Evolutionary conservation across 169 alveolate species (phyloP).

Genomic region (Eimeria maxima): DNA sequence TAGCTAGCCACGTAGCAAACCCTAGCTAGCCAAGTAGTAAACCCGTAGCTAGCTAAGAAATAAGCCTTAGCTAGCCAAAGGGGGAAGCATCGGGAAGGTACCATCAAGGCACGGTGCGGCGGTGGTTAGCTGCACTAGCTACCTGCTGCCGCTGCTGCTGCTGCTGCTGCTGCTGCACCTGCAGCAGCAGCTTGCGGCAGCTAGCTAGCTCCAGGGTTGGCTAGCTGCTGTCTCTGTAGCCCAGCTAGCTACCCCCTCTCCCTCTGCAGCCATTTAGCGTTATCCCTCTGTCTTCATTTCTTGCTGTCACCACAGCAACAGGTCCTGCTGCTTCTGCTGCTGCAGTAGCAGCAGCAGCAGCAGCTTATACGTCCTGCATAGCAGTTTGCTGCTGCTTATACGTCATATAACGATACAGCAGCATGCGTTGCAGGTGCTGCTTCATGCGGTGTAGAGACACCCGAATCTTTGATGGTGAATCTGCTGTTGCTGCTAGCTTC

Average conservation of each 20-base stretch:
- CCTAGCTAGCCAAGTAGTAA: no score
- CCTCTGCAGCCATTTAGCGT: not conserved
- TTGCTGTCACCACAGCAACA: not conserved
- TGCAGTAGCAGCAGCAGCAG: no score
- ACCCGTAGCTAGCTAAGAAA: no score
- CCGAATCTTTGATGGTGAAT: conserved; percentile 24
- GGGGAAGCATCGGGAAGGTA: not conserved
- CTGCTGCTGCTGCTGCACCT: no score
- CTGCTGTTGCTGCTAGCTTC: not conserved
- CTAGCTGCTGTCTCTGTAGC: not conserved
- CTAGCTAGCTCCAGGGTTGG: not conserved
- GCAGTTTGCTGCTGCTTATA: conserved; percentile 34
- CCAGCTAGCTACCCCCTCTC: not conserved
- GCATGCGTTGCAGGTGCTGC: conserved; percentile 43
- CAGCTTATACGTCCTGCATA: not conserved
- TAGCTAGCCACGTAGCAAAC: no score
- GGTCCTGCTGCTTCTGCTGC: no score
- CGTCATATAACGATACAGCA: conserved; percentile 39
- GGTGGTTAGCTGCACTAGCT: not conserved
- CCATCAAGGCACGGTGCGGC: not conserved
- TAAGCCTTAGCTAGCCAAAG: no score
- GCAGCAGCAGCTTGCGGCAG: no score
- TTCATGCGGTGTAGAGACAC: conserved; percentile 63
- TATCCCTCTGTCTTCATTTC: not conserved
- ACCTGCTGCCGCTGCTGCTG: no score